Conservation (phyloP, 768 basidiomycete genomes). For the Russula griseocarnosa region DNA sequence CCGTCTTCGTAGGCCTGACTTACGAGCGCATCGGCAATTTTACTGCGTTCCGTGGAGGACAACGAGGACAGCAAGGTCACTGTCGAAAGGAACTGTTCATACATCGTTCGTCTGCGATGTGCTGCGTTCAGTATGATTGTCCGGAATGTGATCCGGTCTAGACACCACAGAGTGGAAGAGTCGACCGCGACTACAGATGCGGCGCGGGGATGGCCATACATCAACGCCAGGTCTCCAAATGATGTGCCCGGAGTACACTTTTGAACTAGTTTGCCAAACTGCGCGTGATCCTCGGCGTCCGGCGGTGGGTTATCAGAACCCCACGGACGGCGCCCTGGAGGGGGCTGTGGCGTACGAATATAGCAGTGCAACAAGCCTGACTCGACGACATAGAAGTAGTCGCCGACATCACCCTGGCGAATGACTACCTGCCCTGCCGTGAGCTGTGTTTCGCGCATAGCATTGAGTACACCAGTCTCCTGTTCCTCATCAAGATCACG, state of each 20-base stretch:
- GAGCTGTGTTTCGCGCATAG: slow-evolving; percentile 86
- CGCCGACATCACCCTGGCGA: slow-evolving; percentile 93
- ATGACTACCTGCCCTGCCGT: slow-evolving; percentile 83
- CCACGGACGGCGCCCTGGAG: slow-evolving; percentile 38
- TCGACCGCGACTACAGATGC: slow-evolving; percentile 88
- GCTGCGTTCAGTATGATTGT: slow-evolving; percentile 95
- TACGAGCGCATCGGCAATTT: slow-evolving; percentile 93
- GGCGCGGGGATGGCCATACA: slow-evolving; percentile 96
- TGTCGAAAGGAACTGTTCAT: slow-evolving; percentile 91
- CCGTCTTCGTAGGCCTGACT: slow-evolving; percentile 79
- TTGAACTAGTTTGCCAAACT: slow-evolving; percentile 76
- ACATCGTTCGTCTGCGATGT: slow-evolving; percentile 88
- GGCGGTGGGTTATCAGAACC: slow-evolving; percentile 48
- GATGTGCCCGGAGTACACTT: slow-evolving; percentile 81
- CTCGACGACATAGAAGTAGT: slow-evolving; percentile 97
- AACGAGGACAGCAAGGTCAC: slow-evolving; percentile 85
- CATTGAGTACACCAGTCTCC: slow-evolving; percentile 84
- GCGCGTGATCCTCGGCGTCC: slow-evolving; percentile 48
- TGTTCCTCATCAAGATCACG: slow-evolving; percentile 96
- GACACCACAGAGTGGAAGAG: slow-evolving; percentile 82
- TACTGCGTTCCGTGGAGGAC: slow-evolving; percentile 85
- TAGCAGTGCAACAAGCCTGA: slow-evolving; percentile 81
- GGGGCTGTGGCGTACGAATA: slow-evolving; percentile 62
- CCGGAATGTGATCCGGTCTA: slow-evolving; percentile 97
- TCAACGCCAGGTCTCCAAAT: slow-evolving; percentile 94